A percentile compares a stretch with the other conserved stretches of the same genome.
phyloP scores from a whole-genome alignment of 1,284 basidiomycete genomes.

The Lignosus rhinocerotis region DNA sequence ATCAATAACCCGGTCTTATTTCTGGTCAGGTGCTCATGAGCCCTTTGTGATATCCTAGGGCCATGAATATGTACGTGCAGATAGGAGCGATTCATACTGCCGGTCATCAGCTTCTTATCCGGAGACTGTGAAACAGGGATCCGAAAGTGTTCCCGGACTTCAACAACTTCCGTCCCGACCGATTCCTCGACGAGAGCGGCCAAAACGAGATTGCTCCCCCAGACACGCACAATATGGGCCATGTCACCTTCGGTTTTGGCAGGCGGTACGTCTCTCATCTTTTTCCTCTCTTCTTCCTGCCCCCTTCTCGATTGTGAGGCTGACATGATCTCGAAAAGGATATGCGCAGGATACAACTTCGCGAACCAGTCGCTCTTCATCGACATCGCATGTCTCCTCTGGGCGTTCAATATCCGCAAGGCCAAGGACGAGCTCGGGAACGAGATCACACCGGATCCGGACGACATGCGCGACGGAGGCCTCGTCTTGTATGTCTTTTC shows the following conservation, averaged over 20 bases:
- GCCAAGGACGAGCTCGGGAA: conserved; percentile 24
- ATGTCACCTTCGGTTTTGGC: not conserved
- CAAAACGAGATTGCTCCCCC: not conserved
- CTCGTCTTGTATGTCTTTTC: not conserved
- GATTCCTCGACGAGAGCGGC: conserved; percentile 33
- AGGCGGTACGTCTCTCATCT: not conserved
- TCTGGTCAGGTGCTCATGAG: not conserved
- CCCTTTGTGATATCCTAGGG: conserved; percentile 29
- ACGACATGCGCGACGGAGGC: not conserved
- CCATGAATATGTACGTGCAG: conserved; percentile 37
- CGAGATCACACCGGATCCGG: not conserved
- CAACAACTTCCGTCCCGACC: conserved; percentile 41
- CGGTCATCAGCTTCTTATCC: too few species aligned
- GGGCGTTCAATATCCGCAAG: conserved; percentile 42
- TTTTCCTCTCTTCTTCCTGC: not conserved
- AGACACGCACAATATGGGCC: conserved; percentile 1
- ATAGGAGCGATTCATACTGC: not conserved
- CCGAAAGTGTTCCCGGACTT: conserved; percentile 35
- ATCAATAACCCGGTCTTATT: too few species aligned
- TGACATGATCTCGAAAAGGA: conserved; percentile 2
- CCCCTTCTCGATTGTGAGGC: not conserved
- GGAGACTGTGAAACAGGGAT: conserved; percentile 15
- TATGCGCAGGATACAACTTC: conserved; percentile 21
- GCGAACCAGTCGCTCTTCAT: conserved; percentile 37
- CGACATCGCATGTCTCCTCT: conserved; percentile 41